Conservation (phyloP, 495 filamentous ascomycete species). For the Neurospora sp. region DNA sequence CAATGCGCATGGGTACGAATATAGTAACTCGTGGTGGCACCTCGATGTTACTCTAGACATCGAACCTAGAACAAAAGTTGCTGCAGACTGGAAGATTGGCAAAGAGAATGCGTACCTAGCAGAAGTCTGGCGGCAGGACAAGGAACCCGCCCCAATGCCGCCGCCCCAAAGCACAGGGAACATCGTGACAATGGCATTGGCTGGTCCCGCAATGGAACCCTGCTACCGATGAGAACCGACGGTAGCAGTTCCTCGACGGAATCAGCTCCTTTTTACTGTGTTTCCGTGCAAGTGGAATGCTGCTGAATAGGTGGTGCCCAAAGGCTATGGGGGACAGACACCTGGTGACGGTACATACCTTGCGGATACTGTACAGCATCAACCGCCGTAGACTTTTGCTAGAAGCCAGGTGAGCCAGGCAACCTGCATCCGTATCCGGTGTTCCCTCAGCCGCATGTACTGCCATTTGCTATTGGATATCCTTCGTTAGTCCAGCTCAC, state of each 20-base stretch:
- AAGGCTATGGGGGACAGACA: background rate
- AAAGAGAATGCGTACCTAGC: background rate
- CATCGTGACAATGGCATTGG: background rate
- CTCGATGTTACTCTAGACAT: background rate
- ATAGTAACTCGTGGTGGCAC: background rate
- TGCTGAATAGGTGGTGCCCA: background rate
- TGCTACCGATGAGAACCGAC: background rate
- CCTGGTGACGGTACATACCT: background rate
- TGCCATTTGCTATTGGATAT: background rate
- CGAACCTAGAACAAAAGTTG: background rate
- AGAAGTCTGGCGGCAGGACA: background rate
- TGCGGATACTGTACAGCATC: background rate
- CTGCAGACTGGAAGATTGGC: background rate
- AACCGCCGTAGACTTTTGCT: background rate
- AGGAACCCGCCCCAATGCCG: background rate
- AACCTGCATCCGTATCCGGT: background rate
- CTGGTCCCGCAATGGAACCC: background rate
- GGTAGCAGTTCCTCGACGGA: background rate
- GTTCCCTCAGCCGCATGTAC: background rate
- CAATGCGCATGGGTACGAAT: background rate
- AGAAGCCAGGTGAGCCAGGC: background rate
- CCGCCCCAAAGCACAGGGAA: background rate
- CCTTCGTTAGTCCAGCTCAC: background rate
- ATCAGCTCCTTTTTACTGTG: background rate
- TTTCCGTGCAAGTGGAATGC: background rate